These are phyloP conservation scores for Stemphylium vesicarium DNA, from an alignment of 2,329 filamentous ascomycete species.

Conservation along the genomic window DNA sequence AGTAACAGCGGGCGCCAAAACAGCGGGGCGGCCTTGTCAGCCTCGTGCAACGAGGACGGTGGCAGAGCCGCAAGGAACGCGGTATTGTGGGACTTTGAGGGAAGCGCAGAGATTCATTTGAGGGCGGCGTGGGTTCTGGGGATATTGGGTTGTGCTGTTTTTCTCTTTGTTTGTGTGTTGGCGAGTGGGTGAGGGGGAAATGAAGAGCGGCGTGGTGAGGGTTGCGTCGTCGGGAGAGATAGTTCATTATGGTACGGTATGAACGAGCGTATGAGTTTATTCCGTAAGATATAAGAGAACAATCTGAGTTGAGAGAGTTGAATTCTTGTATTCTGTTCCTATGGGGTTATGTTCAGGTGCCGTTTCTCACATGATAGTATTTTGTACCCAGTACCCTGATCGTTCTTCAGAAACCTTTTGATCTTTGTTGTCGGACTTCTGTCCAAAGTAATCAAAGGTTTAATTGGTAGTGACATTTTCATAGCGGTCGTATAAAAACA, in stretches of 20 bases:
- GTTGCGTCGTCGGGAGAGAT: background rate
- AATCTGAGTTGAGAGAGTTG: background rate
- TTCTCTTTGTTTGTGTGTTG: too few relatives aligned
- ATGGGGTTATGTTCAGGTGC: too few relatives aligned
- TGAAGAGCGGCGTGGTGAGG: background rate
- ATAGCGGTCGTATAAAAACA: too few relatives aligned
- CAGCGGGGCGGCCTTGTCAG: constrained; percentile 6
- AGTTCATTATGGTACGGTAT: background rate
- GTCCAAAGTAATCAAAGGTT: too few relatives aligned
- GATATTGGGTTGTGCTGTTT: background rate
- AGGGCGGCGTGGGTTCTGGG: background rate
- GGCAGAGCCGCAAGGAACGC: constrained; percentile 2
- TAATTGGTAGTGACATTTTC: too few relatives aligned
- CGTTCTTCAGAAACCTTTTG: too few relatives aligned
- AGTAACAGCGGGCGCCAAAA: constrained; percentile 5
- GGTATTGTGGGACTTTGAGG: background rate
- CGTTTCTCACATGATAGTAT: too few relatives aligned
- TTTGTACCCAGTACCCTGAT: too few relatives aligned
- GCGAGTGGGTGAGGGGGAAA: background rate
- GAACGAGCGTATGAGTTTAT: background rate
- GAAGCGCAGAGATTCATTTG: background rate
- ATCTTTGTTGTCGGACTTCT: too few relatives aligned
- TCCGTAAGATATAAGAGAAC: background rate
- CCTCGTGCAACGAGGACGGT: constrained; percentile 2
- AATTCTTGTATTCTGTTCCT: too few relatives aligned